Base-by-base conservation (phyloP, 148 eudicot genomes). In the Pouteria glomerata region DNA sequence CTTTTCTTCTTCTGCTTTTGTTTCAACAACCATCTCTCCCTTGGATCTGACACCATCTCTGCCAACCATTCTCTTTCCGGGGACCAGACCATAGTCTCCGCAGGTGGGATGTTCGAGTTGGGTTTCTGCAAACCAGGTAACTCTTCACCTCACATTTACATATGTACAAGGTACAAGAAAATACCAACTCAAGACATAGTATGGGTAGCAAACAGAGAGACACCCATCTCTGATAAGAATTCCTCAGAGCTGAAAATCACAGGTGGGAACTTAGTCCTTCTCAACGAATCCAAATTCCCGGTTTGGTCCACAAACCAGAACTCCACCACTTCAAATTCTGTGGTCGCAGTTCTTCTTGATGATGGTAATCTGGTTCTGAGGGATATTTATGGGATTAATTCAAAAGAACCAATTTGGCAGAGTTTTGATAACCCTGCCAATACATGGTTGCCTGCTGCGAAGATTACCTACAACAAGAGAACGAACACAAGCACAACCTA, bases 171-270 rank as follows among this genome's bases (percentile, higher is more conserved):
- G 89, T 81, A 78, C 65, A 74, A 71, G 12, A 71, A 78, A 53
- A 57, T 82, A 3, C 68, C 76, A 30, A 23, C 15, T 3, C 65
- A 61, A 62, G 76, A 85, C 44, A 27, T 77, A 33, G 81, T 81
- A 59, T 86, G 89, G 89, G 89, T 83, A 58, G 89, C 86, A 55
- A 83, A 86, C 57, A 79, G 82, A 64, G 86, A 78, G 23, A 55
- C 35, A 56, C 85, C 82, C 14, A 21, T 83, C 44, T 33, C 56
- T 16, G 82, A 86, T 66, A 79, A 58, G 37, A 3, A 69, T 19
- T 64, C 76, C 29, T 75, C 77, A 50, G 67, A 74, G 56, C 76
- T 86, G 31, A 86, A 72, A 51, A 72, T 86, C 57, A 35, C 45
- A 30, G 63, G 81, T 78, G 86, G 86, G 23, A 86, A 79, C 48